Conservation (phyloP, 495 filamentous ascomycete genomes). For the Rusavskia elegans region DNA sequence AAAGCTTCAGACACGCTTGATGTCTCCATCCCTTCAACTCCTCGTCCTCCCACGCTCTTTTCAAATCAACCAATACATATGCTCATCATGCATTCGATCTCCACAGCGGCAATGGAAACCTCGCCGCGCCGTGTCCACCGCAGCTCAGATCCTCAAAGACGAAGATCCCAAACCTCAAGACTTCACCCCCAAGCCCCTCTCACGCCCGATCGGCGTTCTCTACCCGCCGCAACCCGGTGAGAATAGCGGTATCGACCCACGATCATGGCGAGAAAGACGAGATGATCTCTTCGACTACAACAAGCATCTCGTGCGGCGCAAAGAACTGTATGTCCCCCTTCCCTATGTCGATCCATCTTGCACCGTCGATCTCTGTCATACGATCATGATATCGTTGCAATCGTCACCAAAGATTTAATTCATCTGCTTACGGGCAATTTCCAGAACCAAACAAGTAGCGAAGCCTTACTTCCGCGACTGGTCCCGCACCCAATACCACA, state of each 20-base stretch:
- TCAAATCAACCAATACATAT: not conserved
- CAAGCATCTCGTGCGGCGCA: conserved; percentile 56
- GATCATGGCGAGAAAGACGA: conserved; percentile 48
- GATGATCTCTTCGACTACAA: conserved; percentile 77
- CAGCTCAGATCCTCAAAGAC: conserved; percentile 2
- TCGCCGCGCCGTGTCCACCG: not conserved
- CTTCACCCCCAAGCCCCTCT: conserved; percentile 52
- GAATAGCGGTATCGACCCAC: conserved; percentile 60
- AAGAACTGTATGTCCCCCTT: conserved; percentile 44
- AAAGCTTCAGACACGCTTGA: conserved; percentile 10
- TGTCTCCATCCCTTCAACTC: not conserved
- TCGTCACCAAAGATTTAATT: no score
- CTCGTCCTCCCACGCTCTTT: not conserved
- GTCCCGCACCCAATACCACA: conserved; percentile 59
- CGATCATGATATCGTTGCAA: no score
- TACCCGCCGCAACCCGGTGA: conserved; percentile 58
- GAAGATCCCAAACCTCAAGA: conserved; percentile 21
- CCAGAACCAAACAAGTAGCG: conserved; percentile 38
- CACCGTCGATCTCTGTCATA: not conserved
- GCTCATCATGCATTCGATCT: not conserved
- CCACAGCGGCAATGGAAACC: not conserved
- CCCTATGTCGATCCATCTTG: not conserved
- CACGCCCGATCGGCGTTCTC: conserved; percentile 65
- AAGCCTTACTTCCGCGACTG: conserved; percentile 92
- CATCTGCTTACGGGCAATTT: no score